Percentiles rank a stretch among this genome's conserved stretches.
Conservation (phyloP, 2,329 filamentous ascomycete genomes). For the Beauveria sp. region DNA sequence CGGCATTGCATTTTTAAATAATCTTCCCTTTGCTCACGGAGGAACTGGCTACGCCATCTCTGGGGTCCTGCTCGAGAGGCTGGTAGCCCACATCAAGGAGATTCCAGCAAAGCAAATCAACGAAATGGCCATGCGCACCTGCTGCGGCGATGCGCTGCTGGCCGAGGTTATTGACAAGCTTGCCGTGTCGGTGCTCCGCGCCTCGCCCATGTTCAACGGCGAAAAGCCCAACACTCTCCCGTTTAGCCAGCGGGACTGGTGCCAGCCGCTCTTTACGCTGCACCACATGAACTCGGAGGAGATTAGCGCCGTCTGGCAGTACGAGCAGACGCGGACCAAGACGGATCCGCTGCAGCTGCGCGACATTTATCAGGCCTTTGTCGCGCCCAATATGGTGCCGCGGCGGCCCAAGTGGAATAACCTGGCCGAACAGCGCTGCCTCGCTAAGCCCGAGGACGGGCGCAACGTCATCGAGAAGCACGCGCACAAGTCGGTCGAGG, state of each 20-base stretch:
- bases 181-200: slow-evolving; percentile 33
- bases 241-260: slow-evolving; percentile 43
- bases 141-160: slow-evolving; percentile 46
- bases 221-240: slow-evolving; percentile 45
- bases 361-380: slow-evolving; percentile 42
- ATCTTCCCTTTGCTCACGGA: slow-evolving; percentile 45
- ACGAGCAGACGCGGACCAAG: slow-evolving; percentile 39
- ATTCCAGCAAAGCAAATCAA: slow-evolving; percentile 40
- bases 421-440: slow-evolving; percentile 39
- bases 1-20: slow-evolving; percentile 38
- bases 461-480: slow-evolving; percentile 31
- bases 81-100: slow-evolving; percentile 32
- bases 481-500: slow-evolving; percentile 36
- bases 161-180: slow-evolving; percentile 39
- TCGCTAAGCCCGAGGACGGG: slow-evolving; percentile 29
- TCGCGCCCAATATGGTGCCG: slow-evolving; percentile 34
- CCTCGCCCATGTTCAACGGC: slow-evolving; percentile 47
- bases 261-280: slow-evolving; percentile 50
- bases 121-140: slow-evolving; percentile 32
- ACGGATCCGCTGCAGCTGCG: slow-evolving; percentile 35
- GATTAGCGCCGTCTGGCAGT: slow-evolving; percentile 44
- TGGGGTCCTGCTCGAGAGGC: slow-evolving; percentile 40
- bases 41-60: slow-evolving; percentile 51
- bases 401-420: slow-evolving; percentile 46
- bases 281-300: slow-evolving; percentile 47